Percentiles rank a stretch among this genome's conserved stretches.
phyloP scores from a whole-genome alignment of 192 early-diverging fungal genomes.

The Coemansia sp. region DNA sequence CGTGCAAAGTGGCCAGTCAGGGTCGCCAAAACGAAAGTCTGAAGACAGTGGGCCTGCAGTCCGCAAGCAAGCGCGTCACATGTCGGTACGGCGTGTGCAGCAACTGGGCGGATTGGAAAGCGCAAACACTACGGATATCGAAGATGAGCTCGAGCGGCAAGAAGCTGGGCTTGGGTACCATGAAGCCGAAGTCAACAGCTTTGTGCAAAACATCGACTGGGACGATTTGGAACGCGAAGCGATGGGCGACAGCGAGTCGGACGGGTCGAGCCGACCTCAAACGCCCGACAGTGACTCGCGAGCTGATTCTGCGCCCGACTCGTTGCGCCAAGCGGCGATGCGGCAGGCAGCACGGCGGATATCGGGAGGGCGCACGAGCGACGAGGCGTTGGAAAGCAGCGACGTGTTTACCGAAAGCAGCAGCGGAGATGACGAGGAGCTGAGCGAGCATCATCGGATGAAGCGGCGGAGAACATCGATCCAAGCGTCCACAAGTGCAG shows the following conservation, averaged over 20 bases:
- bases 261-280: constrained; percentile 6
- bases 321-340: constrained; percentile 26
- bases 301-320: not conserved
- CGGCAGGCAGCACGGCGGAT: constrained; percentile 23
- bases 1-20: not conserved
- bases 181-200: constrained; percentile 54
- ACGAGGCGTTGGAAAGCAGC: constrained; percentile 24
- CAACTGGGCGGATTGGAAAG: constrained; percentile 44
- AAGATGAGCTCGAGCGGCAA: constrained; percentile 54
- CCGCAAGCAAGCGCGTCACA: not conserved
- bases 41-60: constrained; percentile 8
- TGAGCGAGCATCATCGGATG: constrained; percentile 23
- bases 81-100: constrained; percentile 20
- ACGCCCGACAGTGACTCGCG: not conserved
- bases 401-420: constrained; percentile 26
- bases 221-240: constrained; percentile 59
- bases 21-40: constrained; percentile 14
- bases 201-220: constrained; percentile 60
- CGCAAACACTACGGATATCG: constrained; percentile 51
- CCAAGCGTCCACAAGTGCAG: not conserved
- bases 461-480: constrained; percentile 28
- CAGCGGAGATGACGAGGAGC: constrained; percentile 24
- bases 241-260: constrained; percentile 52
- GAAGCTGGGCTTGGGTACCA: constrained; percentile 53
- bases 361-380: constrained; percentile 10